Percentiles rank a stretch among this genome's conserved stretches.
Evolutionary conservation across 2,329 filamentous ascomycete genomes (phyloP).

Genomic region (Talaromyces sp.): DNA sequence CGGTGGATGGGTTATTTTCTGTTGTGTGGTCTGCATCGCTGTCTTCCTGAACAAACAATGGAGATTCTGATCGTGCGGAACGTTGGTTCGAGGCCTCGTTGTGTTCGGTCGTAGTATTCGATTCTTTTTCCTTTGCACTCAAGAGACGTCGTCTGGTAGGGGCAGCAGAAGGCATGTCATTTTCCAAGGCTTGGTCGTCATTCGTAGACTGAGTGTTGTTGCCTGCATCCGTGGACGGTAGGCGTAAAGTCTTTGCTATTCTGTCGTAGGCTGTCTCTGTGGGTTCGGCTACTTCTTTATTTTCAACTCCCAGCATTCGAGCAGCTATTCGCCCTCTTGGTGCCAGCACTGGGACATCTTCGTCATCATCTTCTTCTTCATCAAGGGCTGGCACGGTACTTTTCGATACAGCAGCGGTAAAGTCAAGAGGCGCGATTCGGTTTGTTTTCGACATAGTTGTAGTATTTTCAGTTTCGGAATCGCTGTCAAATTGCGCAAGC

Average conservation of each 20-base stretch:
- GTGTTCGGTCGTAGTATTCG: constrained; percentile 23
- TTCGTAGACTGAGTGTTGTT: constrained; percentile 26
- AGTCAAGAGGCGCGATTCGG: neutral
- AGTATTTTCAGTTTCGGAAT: constrained; percentile 11
- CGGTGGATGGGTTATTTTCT: constrained; percentile 33
- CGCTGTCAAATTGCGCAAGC: constrained; percentile 15
- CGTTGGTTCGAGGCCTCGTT: constrained; percentile 27
- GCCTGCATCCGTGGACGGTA: constrained; percentile 10
- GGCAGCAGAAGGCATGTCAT: constrained; percentile 30
- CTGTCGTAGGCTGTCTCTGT: constrained; percentile 40
- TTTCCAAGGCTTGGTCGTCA: constrained; percentile 38
- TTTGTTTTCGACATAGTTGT: neutral
- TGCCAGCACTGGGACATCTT: constrained; percentile 48
- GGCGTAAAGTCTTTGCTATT: constrained; percentile 25
- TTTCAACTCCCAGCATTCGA: constrained; percentile 52
- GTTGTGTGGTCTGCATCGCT: constrained; percentile 27
- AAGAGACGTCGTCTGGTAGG: constrained; percentile 27
- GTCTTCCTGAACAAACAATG: constrained; percentile 39
- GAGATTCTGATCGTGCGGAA: constrained; percentile 31
- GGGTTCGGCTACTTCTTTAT: constrained; percentile 20
- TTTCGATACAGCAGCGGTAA: neutral
- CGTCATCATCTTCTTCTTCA: constrained; percentile 21
- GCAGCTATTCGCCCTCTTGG: constrained; percentile 64
- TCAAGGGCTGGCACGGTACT: neutral
- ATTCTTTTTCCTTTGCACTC: constrained; percentile 24